Evolutionary conservation across 805 yeast genomes (phyloP).

Genomic region (Zygosaccharomyces rouxii): DNA sequence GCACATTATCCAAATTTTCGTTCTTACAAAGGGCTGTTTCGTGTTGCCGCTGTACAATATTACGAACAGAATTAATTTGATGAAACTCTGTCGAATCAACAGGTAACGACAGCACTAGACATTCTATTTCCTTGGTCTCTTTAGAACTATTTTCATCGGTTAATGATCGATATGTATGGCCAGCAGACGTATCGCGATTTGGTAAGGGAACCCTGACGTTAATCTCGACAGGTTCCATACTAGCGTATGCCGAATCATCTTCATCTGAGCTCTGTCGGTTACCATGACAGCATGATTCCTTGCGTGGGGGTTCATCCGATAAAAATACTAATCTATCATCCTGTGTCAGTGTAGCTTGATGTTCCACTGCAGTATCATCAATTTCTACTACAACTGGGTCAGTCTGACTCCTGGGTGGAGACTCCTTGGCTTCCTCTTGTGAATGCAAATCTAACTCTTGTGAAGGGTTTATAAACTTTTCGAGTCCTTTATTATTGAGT

Average conservation of each 20-base stretch:
- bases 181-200: background rate
- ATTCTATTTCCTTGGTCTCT: background rate
- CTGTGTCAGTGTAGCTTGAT: conserved; percentile 19
- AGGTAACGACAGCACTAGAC: background rate
- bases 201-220: conserved; percentile 17
- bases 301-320: conserved; percentile 10
- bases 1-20: conserved; percentile 44
- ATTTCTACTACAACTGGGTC: conserved; percentile 22
- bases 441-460: background rate
- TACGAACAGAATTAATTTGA: background rate
- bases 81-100: background rate
- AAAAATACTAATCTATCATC: conserved; percentile 20
- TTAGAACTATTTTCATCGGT: background rate
- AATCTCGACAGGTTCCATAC: conserved; percentile 16
- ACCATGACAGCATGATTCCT: conserved; percentile 1
- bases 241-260: conserved; percentile 9
- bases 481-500: background rate
- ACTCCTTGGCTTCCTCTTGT: background rate
- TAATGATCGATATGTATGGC: conserved; percentile 8
- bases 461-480: conserved; percentile 7
- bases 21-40: conserved; percentile 19
- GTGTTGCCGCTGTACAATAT: conserved; percentile 7
- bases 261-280: conserved; percentile 1
- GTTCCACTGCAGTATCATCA: conserved; percentile 21
- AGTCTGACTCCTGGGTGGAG: conserved; percentile 1